These are phyloP conservation scores for Melaleuca alternifolia DNA, from an alignment of 345 rosid genomes.

Conservation along the genomic window DNA sequence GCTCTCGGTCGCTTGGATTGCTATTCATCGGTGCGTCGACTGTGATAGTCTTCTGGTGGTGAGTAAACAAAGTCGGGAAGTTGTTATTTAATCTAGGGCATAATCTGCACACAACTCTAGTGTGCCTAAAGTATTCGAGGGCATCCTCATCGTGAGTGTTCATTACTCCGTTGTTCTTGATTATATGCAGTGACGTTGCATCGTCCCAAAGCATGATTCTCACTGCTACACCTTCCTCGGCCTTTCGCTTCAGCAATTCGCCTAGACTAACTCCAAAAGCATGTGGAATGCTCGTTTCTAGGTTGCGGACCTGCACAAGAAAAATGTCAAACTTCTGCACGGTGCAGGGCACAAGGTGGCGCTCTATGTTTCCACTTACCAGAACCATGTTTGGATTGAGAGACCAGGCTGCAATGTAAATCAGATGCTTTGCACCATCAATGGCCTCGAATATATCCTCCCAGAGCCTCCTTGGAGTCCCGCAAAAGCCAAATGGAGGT, in stretches of 20 bases:
- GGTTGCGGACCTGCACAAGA: slow-evolving; percentile 42
- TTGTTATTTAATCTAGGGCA: slow-evolving; percentile 62
- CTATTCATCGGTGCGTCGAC: slow-evolving; percentile 30
- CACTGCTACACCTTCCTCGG: slow-evolving; percentile 82
- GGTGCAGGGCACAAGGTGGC: background rate
- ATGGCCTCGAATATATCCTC: slow-evolving; percentile 76
- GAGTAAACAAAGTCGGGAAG: slow-evolving; percentile 73
- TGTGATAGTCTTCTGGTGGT: slow-evolving; percentile 78
- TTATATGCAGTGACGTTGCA: slow-evolving; percentile 60
- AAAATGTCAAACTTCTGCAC: background rate
- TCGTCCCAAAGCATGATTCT: slow-evolving; percentile 89
- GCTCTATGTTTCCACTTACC: slow-evolving; percentile 20
- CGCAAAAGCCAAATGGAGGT: slow-evolving; percentile 35
- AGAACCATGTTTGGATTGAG: slow-evolving; percentile 66
- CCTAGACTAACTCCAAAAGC: slow-evolving; percentile 68
- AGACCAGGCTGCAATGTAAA: slow-evolving; percentile 90
- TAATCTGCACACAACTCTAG: slow-evolving; percentile 50
- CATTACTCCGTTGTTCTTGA: slow-evolving; percentile 83
- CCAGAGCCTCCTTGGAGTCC: slow-evolving; percentile 51
- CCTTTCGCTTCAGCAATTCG: slow-evolving; percentile 55
- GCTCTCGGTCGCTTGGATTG: slow-evolving; percentile 35
- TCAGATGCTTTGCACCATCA: slow-evolving; percentile 61
- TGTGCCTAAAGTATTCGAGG: slow-evolving; percentile 52
- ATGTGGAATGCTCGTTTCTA: slow-evolving; percentile 47
- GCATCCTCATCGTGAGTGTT: slow-evolving; percentile 58